A percentile compares a stretch with the other conserved stretches of the same genome.
Evolutionary conservation across 1,139 yeast species (phyloP).

Genomic region (Protomyces arabidopsidicola): DNA sequence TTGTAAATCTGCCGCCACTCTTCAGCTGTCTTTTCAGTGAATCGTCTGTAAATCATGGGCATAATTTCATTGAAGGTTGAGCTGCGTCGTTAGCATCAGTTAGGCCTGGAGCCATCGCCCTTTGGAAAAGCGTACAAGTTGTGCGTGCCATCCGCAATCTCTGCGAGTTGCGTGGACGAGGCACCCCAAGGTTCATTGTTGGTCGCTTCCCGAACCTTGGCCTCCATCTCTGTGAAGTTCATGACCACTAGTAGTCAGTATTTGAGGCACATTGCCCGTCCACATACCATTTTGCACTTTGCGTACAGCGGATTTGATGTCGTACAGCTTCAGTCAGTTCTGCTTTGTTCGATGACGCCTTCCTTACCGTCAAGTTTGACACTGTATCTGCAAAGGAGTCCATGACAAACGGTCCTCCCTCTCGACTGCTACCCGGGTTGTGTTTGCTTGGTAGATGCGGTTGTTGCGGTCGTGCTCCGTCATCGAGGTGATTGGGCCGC

Average conservation of each 20-base stretch:
- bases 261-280: neutral
- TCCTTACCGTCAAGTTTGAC: conserved; percentile 17
- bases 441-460: neutral
- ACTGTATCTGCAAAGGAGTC: conserved; percentile 14
- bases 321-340: conserved; percentile 50
- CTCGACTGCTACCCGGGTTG: neutral
- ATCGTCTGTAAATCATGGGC: conserved; percentile 51
- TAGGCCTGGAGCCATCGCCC: conserved; percentile 14
- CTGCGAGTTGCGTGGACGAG: conserved; percentile 80
- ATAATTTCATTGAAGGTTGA: conserved; percentile 47
- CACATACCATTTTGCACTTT: conserved; percentile 79
- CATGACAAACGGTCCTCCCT: neutral
- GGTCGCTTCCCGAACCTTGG: conserved; percentile 63
- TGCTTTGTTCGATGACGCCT: neutral
- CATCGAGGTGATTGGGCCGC: neutral
- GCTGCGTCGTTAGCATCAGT: conserved; percentile 32
- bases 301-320: conserved; percentile 94
- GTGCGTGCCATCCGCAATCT: conserved; percentile 91
- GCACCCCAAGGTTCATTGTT: conserved; percentile 99
- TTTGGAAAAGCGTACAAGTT: conserved; percentile 49
- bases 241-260: conserved; percentile 54
- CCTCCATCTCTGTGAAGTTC: conserved; percentile 92
- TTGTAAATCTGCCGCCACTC: conserved; percentile 99
- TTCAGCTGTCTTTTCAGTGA: conserved; percentile 89
- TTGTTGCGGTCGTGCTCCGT: neutral